Evolutionary conservation across 176 grass and related monocot genomes (phyloP).

Genomic region (sorghum (Sorghum bicolor)): Sorghum_bicolor_NCBIv3 NC_012870.2:8515501-8516000

Average conservation of each 20-base stretch:
- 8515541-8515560: no score
- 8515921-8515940: conserved; percentile 61
- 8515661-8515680: not conserved
- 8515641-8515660: not conserved
- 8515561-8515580: no score
- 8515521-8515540: no score
- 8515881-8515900: conserved; percentile 83
- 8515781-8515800: not conserved
- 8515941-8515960: conserved; percentile 41
- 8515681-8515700: not conserved
- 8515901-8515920: conserved; percentile 45
- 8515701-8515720: not conserved
- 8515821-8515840: conserved; percentile 8
- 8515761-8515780: not conserved
- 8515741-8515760: not conserved
- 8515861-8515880: conserved; percentile 12
- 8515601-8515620: no score
- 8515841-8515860: not conserved
- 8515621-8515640: no score
- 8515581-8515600: no score
- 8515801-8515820: not conserved
- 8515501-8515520: no score
- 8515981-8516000: conserved; percentile 37
- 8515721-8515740: not conserved
- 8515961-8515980: conserved; percentile 44